A percentile compares a stretch with the other conserved stretches of the same genome.
Evolutionary conservation across 2,329 filamentous ascomycete species (phyloP).

Genomic region (Cladophialophora bantiana): DNA sequence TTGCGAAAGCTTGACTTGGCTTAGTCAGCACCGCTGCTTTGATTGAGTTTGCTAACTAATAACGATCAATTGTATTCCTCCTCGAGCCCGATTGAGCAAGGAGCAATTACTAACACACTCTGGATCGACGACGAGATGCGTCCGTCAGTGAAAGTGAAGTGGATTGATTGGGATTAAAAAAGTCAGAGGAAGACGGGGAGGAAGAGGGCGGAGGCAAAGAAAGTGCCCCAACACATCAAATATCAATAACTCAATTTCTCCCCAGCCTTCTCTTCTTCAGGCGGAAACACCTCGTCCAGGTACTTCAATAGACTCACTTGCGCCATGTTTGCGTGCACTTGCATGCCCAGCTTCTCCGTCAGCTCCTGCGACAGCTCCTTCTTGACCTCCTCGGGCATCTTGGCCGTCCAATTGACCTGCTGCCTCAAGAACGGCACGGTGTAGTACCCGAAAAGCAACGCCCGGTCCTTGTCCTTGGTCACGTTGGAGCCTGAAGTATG

Average conservation of each 20-base stretch:
- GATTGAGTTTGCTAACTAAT: neutral
- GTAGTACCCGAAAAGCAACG: constrained; percentile 47
- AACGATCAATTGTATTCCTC: neutral
- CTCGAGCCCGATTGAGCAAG: neutral
- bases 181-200: neutral
- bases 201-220: neutral
- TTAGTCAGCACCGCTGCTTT: neutral
- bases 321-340: constrained; percentile 20
- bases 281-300: constrained; percentile 16
- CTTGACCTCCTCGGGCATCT: constrained; percentile 43
- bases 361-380: constrained; percentile 39
- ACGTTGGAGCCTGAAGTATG: constrained; percentile 46
- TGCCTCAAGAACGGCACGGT: constrained; percentile 43
- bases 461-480: constrained; percentile 44
- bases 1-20: neutral
- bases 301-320: constrained; percentile 11
- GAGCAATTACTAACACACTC: neutral
- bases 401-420: constrained; percentile 46
- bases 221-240: neutral
- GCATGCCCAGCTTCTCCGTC: constrained; percentile 43
- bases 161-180: neutral
- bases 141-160: neutral
- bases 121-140: too few relatives aligned
- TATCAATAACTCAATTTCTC: constrained; percentile 10
- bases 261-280: neutral